A percentile compares a stretch with the other conserved stretches of the same genome.
These are phyloP conservation scores for Pleurotus eryngii DNA, from an alignment of 768 basidiomycete genomes.

Conservation along the genomic window DNA sequence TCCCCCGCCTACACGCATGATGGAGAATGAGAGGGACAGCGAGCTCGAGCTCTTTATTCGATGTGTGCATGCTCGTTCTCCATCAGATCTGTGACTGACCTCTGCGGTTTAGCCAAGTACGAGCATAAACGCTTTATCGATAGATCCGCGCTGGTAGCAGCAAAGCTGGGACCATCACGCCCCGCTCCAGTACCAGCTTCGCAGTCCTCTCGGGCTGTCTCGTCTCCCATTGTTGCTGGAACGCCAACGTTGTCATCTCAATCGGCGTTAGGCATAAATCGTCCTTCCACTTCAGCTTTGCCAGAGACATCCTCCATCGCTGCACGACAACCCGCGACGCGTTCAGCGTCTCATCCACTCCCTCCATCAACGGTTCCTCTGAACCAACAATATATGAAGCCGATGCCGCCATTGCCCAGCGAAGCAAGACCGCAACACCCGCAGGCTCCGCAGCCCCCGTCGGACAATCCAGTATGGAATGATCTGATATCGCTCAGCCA, in stretches of 20 bases:
- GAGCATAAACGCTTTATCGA: slow-evolving; percentile 70
- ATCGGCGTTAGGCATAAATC: slow-evolving; percentile 8
- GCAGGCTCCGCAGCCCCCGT: slow-evolving; percentile 17
- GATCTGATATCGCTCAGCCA: slow-evolving; percentile 50
- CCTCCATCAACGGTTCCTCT: slow-evolving; percentile 13
- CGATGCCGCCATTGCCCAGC: slow-evolving; percentile 4
- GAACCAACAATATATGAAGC: slow-evolving; percentile 14
- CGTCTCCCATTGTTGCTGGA: slow-evolving; percentile 11
- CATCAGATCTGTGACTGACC: slow-evolving; percentile 3
- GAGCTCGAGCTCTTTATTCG: slow-evolving; percentile 92
- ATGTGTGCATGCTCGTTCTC: slow-evolving; percentile 40
- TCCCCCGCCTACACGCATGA: slow-evolving; percentile 78
- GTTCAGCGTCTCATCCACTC: slow-evolving; percentile 21
- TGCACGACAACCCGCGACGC: slow-evolving; percentile 18
- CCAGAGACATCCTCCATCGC: slow-evolving; percentile 9
- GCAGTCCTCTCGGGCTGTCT: slow-evolving; percentile 5
- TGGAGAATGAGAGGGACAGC: slow-evolving; percentile 78
- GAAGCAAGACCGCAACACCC: slow-evolving; percentile 13
- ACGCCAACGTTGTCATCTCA: not conserved
- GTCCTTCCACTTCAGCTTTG: slow-evolving; percentile 15
- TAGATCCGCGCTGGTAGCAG: slow-evolving; percentile 41
- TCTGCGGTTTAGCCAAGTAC: slow-evolving; percentile 58
- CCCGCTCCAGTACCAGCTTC: slow-evolving; percentile 26
- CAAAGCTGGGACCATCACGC: slow-evolving; percentile 44
- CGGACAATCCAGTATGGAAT: slow-evolving; percentile 47